Base-by-base conservation (phyloP, 2,329 filamentous ascomycete genomes). In the Coniella vitis region DNA sequence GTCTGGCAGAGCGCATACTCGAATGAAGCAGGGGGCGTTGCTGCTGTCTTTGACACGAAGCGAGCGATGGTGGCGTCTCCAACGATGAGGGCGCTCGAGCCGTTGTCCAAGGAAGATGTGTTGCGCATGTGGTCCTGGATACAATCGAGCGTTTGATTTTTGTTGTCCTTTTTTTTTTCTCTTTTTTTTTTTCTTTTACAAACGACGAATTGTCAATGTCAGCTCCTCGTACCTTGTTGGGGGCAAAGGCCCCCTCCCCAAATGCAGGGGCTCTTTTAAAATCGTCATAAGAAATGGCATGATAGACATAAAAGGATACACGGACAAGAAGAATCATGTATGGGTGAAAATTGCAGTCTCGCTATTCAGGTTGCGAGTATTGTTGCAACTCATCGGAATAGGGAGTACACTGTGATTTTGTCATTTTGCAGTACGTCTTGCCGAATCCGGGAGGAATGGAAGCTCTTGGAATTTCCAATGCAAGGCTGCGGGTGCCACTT, bases 1-100 rank as follows among this genome's bases (percentile, higher is more conserved):
- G 59, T 75, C 31, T 80, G 75, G 76, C 71, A 69, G 55, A 61
- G 63, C 45, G 64, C 62, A 4, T 75, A 72, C 57, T 35, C 43
- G 44, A 16, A 38, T 21, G 8, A 48, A 12, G 41, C 42, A 12
- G 51, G 46, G 5, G 34, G 45, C 7, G 22, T 17, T 22, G 49
- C 48, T 20, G 51, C 55, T 13, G 50, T 48, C 3, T 73, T 73
- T 48, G 65, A 63, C 4, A 62, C 65, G 48, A 44, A 38, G 10
- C 56, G 60, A 36, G 68, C 67, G 9, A 61, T 59, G 47, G 55
- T 56, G 19, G 52, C 54, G 20, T 65, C 70, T 20, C 60, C 61
- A 21, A 58, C 57, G 4, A 58, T 75, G 51, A 57, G 56, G 44
- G 54, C 61, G 7, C 54, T 74, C 3, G 45, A 58, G 55, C 67